Evolutionary conservation across 73 alveolate genomes (phyloP), one percentile per base, ranked within the genome.

Genomic region (Paramecium octaurelia): DNA sequence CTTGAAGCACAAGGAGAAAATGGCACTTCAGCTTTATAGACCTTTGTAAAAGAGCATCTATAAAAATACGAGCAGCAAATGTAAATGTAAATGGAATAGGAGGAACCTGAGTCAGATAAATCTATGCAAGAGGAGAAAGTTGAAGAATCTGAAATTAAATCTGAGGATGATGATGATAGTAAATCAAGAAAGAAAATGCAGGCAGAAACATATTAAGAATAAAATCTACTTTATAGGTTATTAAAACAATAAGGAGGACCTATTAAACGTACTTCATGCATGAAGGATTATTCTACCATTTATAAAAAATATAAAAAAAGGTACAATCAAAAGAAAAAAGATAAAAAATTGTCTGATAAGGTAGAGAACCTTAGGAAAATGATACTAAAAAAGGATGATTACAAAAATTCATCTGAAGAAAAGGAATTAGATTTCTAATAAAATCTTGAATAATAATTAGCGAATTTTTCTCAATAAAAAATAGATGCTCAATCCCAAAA

Each of bases 251-350:
- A 80, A 14, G 91, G 91, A 80, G 91, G 91, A 14, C 91, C 91
- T 8, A 80, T 80, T 64, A 80, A 80, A 46, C 44, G 91, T 23
- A 80, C 91, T 10, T 42, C 76, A 20, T 80, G 91, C 23, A 80
- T 80, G 91, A 80, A 80, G 14, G 91, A 80, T 80, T 80, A 80
- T 80, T 80, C 91, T 2, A 80, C 91, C 12, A 80, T 80, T 18
- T 80, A 80, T 20, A 80, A 80, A 48, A 80, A 80, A 44, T 80
- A 80, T 44, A 80, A 80, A 43, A 80, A 80, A 80, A 80, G 91
- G 29, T 80, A 80, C 9, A 80, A 80, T 23, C 2, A 80, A 43
- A 80, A 80, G 16, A 80, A 80, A 35, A 80, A 80, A 23, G 91
- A 80, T 80, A 80, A 80, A 35, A 80, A 80, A 80, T 36, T 80